Base-by-base conservation (phyloP, 768 basidiomycete species). In the Butyriboletus loyo region DNA sequence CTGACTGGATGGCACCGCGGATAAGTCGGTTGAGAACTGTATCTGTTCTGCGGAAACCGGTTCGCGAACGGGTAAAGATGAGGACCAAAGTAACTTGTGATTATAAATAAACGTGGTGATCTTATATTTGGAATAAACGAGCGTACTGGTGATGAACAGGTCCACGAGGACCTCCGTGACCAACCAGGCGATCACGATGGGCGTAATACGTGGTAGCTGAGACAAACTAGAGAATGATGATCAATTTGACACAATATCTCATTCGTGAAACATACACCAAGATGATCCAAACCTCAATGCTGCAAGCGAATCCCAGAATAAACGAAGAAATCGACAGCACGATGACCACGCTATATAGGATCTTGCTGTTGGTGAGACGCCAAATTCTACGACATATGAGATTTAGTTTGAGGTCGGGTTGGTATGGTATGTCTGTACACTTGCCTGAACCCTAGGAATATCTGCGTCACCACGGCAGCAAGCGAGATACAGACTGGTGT, bases 391-490 rank as follows among this genome's bases (percentile, higher is more conserved):
- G 15, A 15, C 4, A 27, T 3, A 19, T 5, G 41, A 27, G 13
- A 7, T 31, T 41, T 10, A 41, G 30, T 19, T 25, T 24, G 24
- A 4, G 27, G 17, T 30, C 1, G 11, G 4, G 8, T n/a, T 15
- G 13, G 42, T 13, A n/a, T n/a, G n/a, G n/a, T n/a, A n/a, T n/a
- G 27, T 19, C 8, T 24, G 13, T 24, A 50, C 15, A 52, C 72
- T 24, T 49, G 74, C 79, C 79, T 75, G 56, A 75, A 68, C 2
- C 69, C 74, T 27, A 82, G 67, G 65, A 78, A 81, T 27, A 66
- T 49, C 56, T 82, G 81, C 1, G 80, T 78, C 17, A 79, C 66
- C 28, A 80, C 59, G 0, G 79, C 80, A 17, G 77, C 73, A 7
- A 78, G 60, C 1, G 77, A 66, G 7, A 74, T 79, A 6, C 73